Conservation (phyloP, 129 eudicot genomes). For the Rutidosis leptorrhynchoides region DNA sequence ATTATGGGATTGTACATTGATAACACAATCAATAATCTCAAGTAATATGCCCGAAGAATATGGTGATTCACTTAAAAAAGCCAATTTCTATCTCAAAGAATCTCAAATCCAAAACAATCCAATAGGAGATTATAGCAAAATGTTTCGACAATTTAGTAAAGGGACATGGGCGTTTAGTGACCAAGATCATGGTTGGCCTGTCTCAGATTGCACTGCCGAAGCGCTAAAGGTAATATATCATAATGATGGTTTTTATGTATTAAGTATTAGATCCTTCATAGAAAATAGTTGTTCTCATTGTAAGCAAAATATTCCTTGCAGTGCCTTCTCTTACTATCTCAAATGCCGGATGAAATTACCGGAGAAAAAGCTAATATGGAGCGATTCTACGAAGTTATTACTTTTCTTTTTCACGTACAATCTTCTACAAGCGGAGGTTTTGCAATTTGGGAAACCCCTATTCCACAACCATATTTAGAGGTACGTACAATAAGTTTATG, state of each 20-base stretch:
- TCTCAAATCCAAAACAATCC: slow-evolving; percentile 64
- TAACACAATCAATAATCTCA: slow-evolving; percentile 63
- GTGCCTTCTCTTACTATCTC: slow-evolving; percentile 54
- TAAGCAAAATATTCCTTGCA: slow-evolving; percentile 5
- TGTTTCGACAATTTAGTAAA: slow-evolving; percentile 64
- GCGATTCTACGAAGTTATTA: slow-evolving; percentile 49
- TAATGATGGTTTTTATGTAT: background rate
- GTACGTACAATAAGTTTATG: slow-evolving; percentile 22
- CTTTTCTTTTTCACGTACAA: slow-evolving; percentile 50
- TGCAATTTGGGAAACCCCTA: slow-evolving; percentile 65
- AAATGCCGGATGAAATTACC: slow-evolving; percentile 46
- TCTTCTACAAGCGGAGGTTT: slow-evolving; percentile 56
- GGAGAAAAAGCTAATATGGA: slow-evolving; percentile 46
- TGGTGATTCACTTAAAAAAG: slow-evolving; percentile 61
- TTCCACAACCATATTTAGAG: slow-evolving; percentile 56
- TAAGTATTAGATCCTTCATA: background rate
- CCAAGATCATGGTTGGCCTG: slow-evolving; percentile 75
- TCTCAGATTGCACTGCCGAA: slow-evolving; percentile 69
- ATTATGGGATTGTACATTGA: slow-evolving; percentile 49
- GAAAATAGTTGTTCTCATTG: background rate
- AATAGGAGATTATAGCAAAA: slow-evolving; percentile 38
- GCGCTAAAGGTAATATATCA: slow-evolving; percentile 41
- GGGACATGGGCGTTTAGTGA: slow-evolving; percentile 74
- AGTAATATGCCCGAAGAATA: slow-evolving; percentile 67
- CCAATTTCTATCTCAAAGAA: slow-evolving; percentile 54